Base-by-base conservation (phyloP, 805 yeast species). In the Metschnikowia drakensbergensis region DNA sequence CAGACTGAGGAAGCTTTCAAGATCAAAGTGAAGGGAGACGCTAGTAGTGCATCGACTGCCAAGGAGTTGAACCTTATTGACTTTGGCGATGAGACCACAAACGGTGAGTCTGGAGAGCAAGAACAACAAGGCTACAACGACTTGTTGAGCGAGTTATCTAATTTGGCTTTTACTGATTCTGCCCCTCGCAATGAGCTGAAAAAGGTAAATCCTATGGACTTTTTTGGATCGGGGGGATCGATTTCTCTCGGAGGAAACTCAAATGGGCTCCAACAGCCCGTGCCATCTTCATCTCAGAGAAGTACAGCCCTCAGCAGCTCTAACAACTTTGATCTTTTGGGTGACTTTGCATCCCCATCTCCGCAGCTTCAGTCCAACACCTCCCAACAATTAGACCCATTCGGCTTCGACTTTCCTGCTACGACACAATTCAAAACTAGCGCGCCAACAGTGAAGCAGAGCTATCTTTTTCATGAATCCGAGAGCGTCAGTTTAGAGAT, bases 61-160 rank as follows among this genome's bases (percentile, higher is more conserved):
- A 45, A 60, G 62, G 60, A 71, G 4, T 58, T 68, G 54, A 72
- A 72, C 52, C 65, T 72, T 58, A 72, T 72, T 52, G 76, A 72
- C 53, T 72, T 72, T 49, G 76, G 72, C 49, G 75, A 71, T 50
- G 70, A 64, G 42, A 71, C 73, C n/a, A 55, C 64, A 35, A 65
- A 67, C 45, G 53, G 52, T 30, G 67, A 68, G 45, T 45, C 65
- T 10, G 60, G 63, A 8, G 57, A 52, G 7, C 51, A 53, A 32
- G 60, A 71, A 68, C 62, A 71, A 61, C 61, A 68, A 64, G 63
- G 76, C 57, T 84, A 67, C 45, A 80, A 81, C 46, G 96, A 90
- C 63, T 74, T 91, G 53, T 72, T 90, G 51, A 83, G 87, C 44
- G 94, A 84, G 54, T 70, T 87, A 57, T 77, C 83, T 29, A 77